Base-by-base conservation (phyloP, 2,329 filamentous ascomycete genomes). In the Pestalotiopsis sp. region DNA sequence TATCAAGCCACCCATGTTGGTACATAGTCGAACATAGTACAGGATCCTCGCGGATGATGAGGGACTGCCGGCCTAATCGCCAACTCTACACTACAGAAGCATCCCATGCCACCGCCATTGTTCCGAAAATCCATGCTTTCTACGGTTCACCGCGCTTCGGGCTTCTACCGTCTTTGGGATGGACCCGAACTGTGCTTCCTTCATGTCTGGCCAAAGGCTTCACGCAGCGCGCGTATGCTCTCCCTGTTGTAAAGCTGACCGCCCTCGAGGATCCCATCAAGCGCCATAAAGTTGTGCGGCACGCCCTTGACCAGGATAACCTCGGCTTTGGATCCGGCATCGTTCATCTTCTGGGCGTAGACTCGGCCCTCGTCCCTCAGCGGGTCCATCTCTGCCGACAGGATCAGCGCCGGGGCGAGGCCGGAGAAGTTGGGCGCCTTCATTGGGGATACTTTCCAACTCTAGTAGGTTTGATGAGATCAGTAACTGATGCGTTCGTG, bases 301-400 rank as follows among this genome's bases (percentile, higher is more conserved):
- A 56, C 62, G n/a, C 62, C 62, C 27, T 52, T 45, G 23, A 64
- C 62, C n/a, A 20, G 62, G 25, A 64, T 64, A 7, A 64, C 62
- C 27, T 64, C 62, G 20, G 62, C 62, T 20, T 52, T 64, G 62
- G 62, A 64, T 23, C 62, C 62, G 13, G 39, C 62, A 2, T 64
- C 39, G 39, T 64, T 64, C 62, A 64, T 64, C 62, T 64, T 64
- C 62, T 49, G 38, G 4, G 31, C 62, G 25, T 64, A 64, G 38
- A 39, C 39, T 39, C 39, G 17, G 25, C 62, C 62, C 27, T 64
- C 62, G 25, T 64, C 62, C 14, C 62, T 23, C 39, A 64, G 27
- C 11, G 39, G 62, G 38, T 64, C 62, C 62, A 64, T 64, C 20
- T 64, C 62, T 36, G 62, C 62, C n/a, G 39, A 23, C 11, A 64